A percentile compares a stretch with the other conserved stretches of the same genome.
These are phyloP conservation scores for Austropuccinia psidii DNA, from an alignment of 1,284 basidiomycete species.

Conservation along the genomic window DNA sequence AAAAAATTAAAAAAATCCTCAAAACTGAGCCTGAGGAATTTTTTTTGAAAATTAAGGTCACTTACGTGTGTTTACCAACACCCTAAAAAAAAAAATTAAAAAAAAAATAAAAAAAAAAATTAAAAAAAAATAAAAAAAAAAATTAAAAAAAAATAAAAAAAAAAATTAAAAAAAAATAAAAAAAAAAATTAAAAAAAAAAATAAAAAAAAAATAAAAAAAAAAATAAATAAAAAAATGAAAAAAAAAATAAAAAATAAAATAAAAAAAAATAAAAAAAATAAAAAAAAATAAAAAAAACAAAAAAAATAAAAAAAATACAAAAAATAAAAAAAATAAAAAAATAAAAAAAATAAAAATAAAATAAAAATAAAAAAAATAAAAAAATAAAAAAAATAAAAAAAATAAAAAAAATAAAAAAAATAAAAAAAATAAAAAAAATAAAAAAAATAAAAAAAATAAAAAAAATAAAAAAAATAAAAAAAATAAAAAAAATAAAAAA, in stretches of 20 bases:
- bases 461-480: slow-evolving; percentile 1
- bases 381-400: background rate
- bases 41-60: too few relatives aligned
- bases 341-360: background rate
- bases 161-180: background rate
- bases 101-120: background rate
- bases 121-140: background rate
- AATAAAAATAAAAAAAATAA: background rate
- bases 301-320: background rate
- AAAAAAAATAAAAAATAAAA: background rate
- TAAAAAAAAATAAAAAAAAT: background rate
- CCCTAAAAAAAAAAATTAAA: too few relatives aligned
- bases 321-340: background rate
- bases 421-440: background rate
- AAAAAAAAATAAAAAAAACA: background rate
- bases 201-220: too few relatives aligned
- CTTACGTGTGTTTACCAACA: too few relatives aligned
- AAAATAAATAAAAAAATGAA: background rate
- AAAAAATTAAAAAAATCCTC: too few relatives aligned
- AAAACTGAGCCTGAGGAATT: too few relatives aligned
- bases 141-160: background rate
- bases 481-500: slow-evolving; percentile 29
- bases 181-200: background rate
- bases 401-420: background rate
- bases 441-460: slow-evolving; percentile 7